Percentiles rank a stretch among this genome's conserved stretches.
Evolutionary conservation across 371 early-diverging fungal species (phyloP).

Genomic region (Mortierella sp.): DNA sequence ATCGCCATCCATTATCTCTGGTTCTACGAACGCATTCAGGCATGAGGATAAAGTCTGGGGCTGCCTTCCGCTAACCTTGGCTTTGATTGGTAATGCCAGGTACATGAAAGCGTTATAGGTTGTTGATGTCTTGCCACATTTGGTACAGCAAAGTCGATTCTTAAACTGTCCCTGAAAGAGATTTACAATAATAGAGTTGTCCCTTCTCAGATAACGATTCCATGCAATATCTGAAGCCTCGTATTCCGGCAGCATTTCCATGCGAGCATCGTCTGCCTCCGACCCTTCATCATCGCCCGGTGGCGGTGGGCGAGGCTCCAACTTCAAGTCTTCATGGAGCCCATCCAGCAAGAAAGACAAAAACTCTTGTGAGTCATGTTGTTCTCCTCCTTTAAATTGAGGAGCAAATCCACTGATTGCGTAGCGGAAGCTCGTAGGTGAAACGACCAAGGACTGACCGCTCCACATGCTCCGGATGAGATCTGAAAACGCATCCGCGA

Average conservation of each 20-base stretch:
- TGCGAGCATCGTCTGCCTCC: slow-evolving; percentile 47
- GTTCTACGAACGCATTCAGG: slow-evolving; percentile 85
- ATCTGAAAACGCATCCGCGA: slow-evolving; percentile 78
- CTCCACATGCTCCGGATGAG: slow-evolving; percentile 82
- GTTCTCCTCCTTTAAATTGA: slow-evolving; percentile 71
- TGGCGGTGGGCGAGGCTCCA: slow-evolving; percentile 17
- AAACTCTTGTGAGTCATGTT: slow-evolving; percentile 89
- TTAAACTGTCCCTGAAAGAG: slow-evolving; percentile 91
- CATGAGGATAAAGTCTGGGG: slow-evolving; percentile 82
- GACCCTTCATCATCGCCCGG: slow-evolving; percentile 47
- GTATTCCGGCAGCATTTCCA: slow-evolving; percentile 53
- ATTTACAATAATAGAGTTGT: slow-evolving; percentile 92
- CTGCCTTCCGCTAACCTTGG: slow-evolving; percentile 27
- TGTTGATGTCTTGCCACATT: slow-evolving; percentile 89
- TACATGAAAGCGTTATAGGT: slow-evolving; percentile 95
- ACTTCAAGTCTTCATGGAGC: slow-evolving; percentile 82
- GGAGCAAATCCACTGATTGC: slow-evolving; percentile 75
- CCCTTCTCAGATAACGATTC: slow-evolving; percentile 80
- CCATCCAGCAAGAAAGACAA: slow-evolving; percentile 78
- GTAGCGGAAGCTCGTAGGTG: slow-evolving; percentile 67
- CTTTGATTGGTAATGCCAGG: slow-evolving; percentile 88
- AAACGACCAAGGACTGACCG: slow-evolving; percentile 66
- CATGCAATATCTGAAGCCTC: slow-evolving; percentile 79
- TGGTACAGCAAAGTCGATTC: slow-evolving; percentile 83
- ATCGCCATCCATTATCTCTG: slow-evolving; percentile 89